Evolutionary conservation across 805 yeast species (phyloP).

Genomic region (Candida adriatica): DNA sequence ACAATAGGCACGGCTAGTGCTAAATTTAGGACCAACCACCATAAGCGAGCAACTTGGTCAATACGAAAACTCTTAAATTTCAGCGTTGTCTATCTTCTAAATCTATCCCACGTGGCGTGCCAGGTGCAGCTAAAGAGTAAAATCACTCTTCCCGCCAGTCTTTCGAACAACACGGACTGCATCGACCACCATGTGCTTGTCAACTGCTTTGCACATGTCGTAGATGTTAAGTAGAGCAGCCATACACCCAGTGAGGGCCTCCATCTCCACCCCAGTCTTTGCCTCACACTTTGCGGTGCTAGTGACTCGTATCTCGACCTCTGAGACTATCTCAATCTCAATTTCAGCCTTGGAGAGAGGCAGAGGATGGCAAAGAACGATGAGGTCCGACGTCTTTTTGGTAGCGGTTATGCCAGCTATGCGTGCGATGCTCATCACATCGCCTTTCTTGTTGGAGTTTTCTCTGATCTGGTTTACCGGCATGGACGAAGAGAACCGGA

Average conservation of each 20-base stretch:
- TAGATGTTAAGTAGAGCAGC: slow-evolving; percentile 41
- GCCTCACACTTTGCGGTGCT: slow-evolving; percentile 41
- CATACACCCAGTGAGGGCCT: slow-evolving; percentile 41
- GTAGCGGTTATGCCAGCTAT: slow-evolving; percentile 48
- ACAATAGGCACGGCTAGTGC: too few relatives aligned
- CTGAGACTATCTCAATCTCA: slow-evolving; percentile 22
- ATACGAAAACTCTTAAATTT: too few relatives aligned
- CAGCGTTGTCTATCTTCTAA: too few relatives aligned
- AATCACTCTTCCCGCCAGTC: slow-evolving; percentile 36
- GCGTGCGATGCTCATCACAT: slow-evolving; percentile 40
- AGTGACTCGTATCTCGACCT: slow-evolving; percentile 23
- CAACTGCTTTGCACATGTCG: slow-evolving; percentile 57
- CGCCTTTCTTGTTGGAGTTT: slow-evolving; percentile 43
- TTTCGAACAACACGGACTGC: slow-evolving; percentile 34
- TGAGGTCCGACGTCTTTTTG: slow-evolving; percentile 38
- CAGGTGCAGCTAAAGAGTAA: too few relatives aligned
- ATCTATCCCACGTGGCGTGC: too few relatives aligned
- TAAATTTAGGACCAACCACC: too few relatives aligned
- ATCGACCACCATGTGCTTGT: slow-evolving; percentile 36
- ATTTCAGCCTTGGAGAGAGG: slow-evolving; percentile 34
- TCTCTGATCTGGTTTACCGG: slow-evolving; percentile 28
- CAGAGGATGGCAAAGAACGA: slow-evolving; percentile 47
- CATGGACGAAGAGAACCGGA: slow-evolving; percentile 30
- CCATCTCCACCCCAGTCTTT: slow-evolving; percentile 55
- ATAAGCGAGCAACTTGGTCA: too few relatives aligned